A percentile compares a stretch with the other conserved stretches of the same genome.
Evolutionary conservation across 2,329 filamentous ascomycete species (phyloP).

Genomic region (Fusarium circinatum): DNA sequence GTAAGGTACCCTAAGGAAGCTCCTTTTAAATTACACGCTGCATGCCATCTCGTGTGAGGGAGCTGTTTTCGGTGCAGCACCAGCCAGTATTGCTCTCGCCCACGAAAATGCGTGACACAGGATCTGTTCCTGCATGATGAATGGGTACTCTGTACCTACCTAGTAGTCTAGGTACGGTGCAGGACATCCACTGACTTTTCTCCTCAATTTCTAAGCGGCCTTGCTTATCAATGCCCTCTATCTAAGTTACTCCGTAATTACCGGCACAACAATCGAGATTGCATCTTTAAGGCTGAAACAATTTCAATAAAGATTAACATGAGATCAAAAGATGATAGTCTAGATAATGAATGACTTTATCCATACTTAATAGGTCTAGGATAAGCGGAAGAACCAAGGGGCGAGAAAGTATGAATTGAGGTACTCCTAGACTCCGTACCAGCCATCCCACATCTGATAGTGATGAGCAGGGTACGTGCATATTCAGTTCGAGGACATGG

Average conservation of each 20-base stretch:
- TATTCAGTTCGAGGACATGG: slow-evolving; percentile 12
- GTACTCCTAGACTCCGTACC: neutral
- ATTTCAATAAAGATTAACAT: slow-evolving; percentile 12
- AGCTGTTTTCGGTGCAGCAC: neutral
- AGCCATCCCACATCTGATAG: neutral
- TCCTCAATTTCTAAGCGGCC: neutral
- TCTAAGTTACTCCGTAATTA: slow-evolving; percentile 9
- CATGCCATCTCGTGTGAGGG: neutral
- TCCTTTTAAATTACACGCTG: neutral
- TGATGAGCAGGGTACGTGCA: slow-evolving; percentile 7
- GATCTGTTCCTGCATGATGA: slow-evolving; percentile 30
- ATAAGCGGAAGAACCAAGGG: slow-evolving; percentile 1
- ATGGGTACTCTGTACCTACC: neutral
- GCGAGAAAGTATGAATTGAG: neutral
- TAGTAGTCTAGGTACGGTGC: neutral
- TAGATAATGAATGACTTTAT: neutral
- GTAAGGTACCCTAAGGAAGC: neutral
- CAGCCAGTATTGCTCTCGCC: neutral
- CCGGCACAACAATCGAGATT: slow-evolving; percentile 29
- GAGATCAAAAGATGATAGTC: neutral
- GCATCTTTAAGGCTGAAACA: slow-evolving; percentile 31
- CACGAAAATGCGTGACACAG: slow-evolving; percentile 14
- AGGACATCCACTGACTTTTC: neutral
- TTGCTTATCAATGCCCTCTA: slow-evolving; percentile 11
- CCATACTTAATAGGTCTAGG: neutral